These are phyloP conservation scores for Cytospora mali DNA, from an alignment of 2,329 filamentous ascomycete genomes.

Conservation along the genomic window DNA sequence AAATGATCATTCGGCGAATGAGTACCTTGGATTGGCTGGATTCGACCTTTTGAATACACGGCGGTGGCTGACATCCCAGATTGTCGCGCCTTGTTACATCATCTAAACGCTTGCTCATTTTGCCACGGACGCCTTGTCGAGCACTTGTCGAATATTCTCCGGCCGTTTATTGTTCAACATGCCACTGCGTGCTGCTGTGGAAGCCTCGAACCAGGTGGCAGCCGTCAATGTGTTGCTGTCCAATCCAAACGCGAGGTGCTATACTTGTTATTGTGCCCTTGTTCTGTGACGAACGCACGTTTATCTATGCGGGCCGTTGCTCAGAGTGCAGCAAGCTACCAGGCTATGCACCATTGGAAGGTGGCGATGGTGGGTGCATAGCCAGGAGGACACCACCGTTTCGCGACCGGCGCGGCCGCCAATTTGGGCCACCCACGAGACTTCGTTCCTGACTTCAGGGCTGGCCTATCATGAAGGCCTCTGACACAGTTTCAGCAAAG, in stretches of 20 bases:
- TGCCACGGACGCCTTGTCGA: constrained; percentile 29
- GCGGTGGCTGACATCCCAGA: constrained; percentile 18
- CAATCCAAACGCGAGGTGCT: constrained; percentile 15
- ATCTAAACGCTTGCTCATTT: constrained; percentile 26
- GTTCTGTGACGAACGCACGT: constrained; percentile 19
- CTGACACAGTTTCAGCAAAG: constrained; percentile 34
- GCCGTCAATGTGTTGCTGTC: constrained; percentile 11
- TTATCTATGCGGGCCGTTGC: constrained; percentile 27
- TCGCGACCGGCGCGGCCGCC: constrained; percentile 26
- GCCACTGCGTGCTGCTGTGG: constrained; percentile 26
- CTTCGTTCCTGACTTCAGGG: constrained; percentile 19
- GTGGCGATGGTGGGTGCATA: constrained; percentile 14
- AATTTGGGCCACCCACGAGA: constrained; percentile 23
- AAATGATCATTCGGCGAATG: constrained; percentile 18
- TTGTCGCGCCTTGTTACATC: constrained; percentile 8
- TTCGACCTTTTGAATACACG: constrained; percentile 6
- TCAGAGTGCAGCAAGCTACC: constrained; percentile 17
- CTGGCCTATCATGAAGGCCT: constrained; percentile 24
- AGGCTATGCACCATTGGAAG: constrained; percentile 9
- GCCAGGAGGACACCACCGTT: constrained; percentile 7
- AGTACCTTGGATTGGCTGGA: constrained; percentile 3
- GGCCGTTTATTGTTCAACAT: constrained; percentile 29
- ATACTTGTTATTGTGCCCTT: constrained; percentile 15
- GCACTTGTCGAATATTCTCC: constrained; percentile 15
- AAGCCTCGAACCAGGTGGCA: constrained; percentile 19